Evolutionary conservation across 331 rosid genomes (phyloP), one percentile per base, ranked within the genome.

Genomic region (Saraca asoca): DNA sequence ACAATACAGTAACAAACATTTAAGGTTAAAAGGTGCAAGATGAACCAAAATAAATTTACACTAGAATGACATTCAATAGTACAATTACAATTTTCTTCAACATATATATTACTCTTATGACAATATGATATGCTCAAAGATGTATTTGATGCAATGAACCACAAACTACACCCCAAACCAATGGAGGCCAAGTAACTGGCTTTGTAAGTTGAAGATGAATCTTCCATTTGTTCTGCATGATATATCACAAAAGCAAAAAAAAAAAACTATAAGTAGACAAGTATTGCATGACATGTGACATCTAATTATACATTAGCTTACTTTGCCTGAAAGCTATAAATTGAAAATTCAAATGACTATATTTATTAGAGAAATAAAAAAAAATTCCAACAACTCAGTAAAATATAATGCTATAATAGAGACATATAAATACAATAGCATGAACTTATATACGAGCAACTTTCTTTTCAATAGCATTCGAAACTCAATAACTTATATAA

Each of bases 121-220:
- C 50, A 62, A 51, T 17, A 45, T 48, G 58, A 46, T 17, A 45
- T 17, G 69, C 46, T 62, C 49, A 58, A 51, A 19, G 62, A 63
- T 48, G 41, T 83, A 93, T 96, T 97, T 53, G 98, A 93, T 63
- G 98, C 97, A 72, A 97, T 97, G 98, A 97, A 55, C 98, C 98
- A 64, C 98, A 93, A 51, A 88, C 88, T 61, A 93, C 90, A 45
- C 98, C 98, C 98, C 98, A 93, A 35, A 93, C 88, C 73, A 93
- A 80, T 33, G 98, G 98, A 62, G 98, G 97, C 98, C 98, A 93
- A 67, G 98, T 90, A 56, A 93, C 96, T 58, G 98, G 98, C 79
- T 93, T 93, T 58, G 97, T 93, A 55, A 93, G 85, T 84, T 93
- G 98, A 74, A 93, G 98, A 51, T 97, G 95, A 69, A 94, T 79